Evolutionary conservation across 2,329 filamentous ascomycete genomes (phyloP).

Genomic region (Xylaria sp.): DNA sequence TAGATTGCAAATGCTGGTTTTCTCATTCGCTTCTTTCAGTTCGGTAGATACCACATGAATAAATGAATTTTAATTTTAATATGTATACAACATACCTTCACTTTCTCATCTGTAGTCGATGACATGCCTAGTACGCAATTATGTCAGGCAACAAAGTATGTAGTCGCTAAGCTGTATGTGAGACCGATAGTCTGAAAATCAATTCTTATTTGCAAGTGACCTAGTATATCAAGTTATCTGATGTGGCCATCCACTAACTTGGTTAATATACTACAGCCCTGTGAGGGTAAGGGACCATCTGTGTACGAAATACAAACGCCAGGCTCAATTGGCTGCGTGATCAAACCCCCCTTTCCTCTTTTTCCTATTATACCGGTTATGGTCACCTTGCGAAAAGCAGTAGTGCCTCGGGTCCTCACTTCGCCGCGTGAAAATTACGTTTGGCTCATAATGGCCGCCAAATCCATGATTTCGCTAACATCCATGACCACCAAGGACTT

Average conservation of each 20-base stretch:
- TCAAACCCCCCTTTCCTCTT: background rate
- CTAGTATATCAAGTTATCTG: background rate
- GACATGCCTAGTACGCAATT: too few species aligned
- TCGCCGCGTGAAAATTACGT: background rate
- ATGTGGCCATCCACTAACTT: background rate
- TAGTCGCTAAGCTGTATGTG: background rate
- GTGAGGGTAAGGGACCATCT: background rate
- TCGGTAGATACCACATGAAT: slow-evolving; percentile 15
- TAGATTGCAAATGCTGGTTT: slow-evolving; percentile 3
- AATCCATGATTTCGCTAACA: background rate
- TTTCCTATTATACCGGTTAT: background rate
- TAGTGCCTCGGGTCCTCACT: background rate
- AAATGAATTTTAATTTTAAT: background rate
- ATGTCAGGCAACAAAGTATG: too few species aligned
- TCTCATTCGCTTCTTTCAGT: background rate
- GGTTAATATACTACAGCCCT: background rate
- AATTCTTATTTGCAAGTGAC: background rate
- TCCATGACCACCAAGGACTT: background rate
- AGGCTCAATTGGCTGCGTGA: background rate
- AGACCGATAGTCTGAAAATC: background rate
- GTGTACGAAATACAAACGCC: background rate
- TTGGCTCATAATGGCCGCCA: background rate
- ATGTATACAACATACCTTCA: background rate
- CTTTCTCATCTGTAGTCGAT: too few species aligned
- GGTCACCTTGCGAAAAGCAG: background rate